Conservation (phyloP, 2,329 filamentous ascomycete species). For the Juglanconis sp. region DNA sequence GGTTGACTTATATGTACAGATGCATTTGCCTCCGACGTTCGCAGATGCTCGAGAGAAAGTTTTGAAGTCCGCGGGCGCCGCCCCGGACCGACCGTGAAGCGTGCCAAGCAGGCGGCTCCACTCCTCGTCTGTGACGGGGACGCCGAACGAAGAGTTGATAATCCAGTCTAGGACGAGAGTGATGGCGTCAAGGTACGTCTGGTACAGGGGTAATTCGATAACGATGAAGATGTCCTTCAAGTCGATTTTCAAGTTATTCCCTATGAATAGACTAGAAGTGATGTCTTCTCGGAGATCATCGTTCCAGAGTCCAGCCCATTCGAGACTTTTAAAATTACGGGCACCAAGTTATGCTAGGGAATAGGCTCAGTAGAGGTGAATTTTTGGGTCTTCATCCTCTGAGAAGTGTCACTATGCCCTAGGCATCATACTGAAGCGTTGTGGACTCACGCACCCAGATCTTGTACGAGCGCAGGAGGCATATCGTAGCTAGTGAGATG, state of each 20-base stretch:
- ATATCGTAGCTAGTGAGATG: slow-evolving; percentile 42
- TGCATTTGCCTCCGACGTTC: slow-evolving; percentile 23
- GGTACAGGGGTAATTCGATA: slow-evolving; percentile 22
- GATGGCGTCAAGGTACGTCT: slow-evolving; percentile 37
- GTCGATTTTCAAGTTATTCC: slow-evolving; percentile 39
- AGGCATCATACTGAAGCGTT: no score
- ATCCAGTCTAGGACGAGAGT: slow-evolving; percentile 40
- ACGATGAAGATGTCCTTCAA: slow-evolving; percentile 22
- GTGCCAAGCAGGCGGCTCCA: slow-evolving; percentile 25
- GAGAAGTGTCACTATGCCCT: neutral
- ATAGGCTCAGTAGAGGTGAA: slow-evolving; percentile 44
- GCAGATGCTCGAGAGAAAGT: slow-evolving; percentile 28
- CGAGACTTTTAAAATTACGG: slow-evolving; percentile 26
- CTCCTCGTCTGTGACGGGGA: neutral
- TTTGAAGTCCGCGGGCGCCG: slow-evolving; percentile 29
- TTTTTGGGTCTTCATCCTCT: slow-evolving; percentile 40
- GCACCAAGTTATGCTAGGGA: slow-evolving; percentile 32
- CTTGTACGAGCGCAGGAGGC: slow-evolving; percentile 46
- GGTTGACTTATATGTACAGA: slow-evolving; percentile 20
- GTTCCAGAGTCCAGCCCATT: slow-evolving; percentile 46
- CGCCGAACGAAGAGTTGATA: slow-evolving; percentile 37
- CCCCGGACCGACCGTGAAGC: slow-evolving; percentile 29
- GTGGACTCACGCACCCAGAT: slow-evolving; percentile 38
- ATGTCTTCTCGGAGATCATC: slow-evolving; percentile 48
- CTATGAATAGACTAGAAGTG: slow-evolving; percentile 47